Evolutionary conservation across 2,329 filamentous ascomycete species (phyloP).

Genomic region (Exserohilum turcica): DNA sequence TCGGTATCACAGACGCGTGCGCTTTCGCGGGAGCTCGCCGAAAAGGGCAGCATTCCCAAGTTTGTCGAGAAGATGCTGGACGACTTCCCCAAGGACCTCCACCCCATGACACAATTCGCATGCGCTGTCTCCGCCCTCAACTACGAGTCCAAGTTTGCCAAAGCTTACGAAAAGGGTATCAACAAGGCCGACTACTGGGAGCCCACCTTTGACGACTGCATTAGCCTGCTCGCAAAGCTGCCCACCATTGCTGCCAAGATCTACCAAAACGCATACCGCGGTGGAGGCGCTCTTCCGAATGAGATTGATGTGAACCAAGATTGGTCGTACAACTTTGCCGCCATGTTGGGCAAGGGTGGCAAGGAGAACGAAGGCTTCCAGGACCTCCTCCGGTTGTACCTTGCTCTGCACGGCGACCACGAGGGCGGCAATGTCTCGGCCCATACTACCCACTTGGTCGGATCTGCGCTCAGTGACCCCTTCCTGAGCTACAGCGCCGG

Average conservation of each 20-base stretch:
- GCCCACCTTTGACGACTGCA: conserved; percentile 93
- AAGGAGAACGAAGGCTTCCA: conserved; percentile 92
- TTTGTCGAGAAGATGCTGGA: conserved; percentile 90
- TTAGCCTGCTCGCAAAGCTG: conserved; percentile 92
- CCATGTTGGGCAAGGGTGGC: conserved; percentile 89
- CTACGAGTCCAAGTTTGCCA: conserved; percentile 91
- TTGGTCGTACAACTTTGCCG: conserved; percentile 98
- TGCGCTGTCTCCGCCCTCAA: conserved; percentile 95
- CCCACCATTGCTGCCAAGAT: conserved; percentile 97
- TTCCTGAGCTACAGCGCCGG: conserved; percentile 97
- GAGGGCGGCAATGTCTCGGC: conserved; percentile 98
- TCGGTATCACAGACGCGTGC: conserved; percentile 78
- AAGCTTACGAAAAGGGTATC: conserved; percentile 86
- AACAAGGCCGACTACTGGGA: conserved; percentile 99
- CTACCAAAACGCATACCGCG: conserved; percentile 86
- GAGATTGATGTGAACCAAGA: conserved; percentile 83
- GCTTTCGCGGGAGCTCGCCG: conserved; percentile 84
- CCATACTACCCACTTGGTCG: conserved; percentile 92
- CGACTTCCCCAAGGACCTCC: conserved; percentile 83
- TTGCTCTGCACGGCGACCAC: conserved; percentile 96
- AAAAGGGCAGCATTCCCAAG: conserved; percentile 79
- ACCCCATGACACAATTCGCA: conserved; percentile 98
- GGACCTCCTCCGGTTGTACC: conserved; percentile 89
- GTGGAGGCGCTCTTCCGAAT: conserved; percentile 74
- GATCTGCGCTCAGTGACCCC: conserved; percentile 89